Base-by-base conservation (phyloP, 805 yeast genomes). In the Maudiozyma saulgeensis region DNA sequence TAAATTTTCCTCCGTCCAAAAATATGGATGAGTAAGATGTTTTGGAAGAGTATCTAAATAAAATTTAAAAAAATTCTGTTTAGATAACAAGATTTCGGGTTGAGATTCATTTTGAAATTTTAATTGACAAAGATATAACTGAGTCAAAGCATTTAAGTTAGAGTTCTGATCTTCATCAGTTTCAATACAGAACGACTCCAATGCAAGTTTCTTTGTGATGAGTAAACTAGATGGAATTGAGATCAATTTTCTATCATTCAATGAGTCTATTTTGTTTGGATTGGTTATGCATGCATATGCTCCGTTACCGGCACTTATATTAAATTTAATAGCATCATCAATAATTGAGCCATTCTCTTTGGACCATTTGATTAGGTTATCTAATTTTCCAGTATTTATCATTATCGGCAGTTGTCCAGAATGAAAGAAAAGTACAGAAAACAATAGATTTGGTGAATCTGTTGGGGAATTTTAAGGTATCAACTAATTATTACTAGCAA, bases 11-110 rank as follows among this genome's bases (percentile, higher is more conserved):
- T 71, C 60, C 32, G 68, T 68, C 88, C 90, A 89, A 54, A 78
- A 79, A 47, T 77, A 76, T 1, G 96, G 95, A 11, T 81, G 71
- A n/a, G 74, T 73, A 19, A 79, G 71, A 6, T 69, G 66, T 5
- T 64, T 35, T 2, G 87, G 84, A 18, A 82, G 62, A 13, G 69
- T 59, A 40, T 73, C 66, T 38, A 82, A 60, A 54, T 81, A 82
- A 2, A 80, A 76, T 40, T 61, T 47, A 47, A 67, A 70, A 25
- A 66, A 52, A 7, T 53, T 51, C 2, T 54, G 46, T 11, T 58
- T 46, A 23, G 18, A 6, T 25, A 15, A 15, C 4, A 41, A 23
- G 9, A 54, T 49, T 0, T 38, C 26, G 3, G 18, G 13, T 3
- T 62, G 50, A 3, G 61, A 56, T 1, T 57, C 19, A 44, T 12